Base-by-base conservation (phyloP, 1,284 basidiomycete genomes). In the Coniophora puteana region DNA sequence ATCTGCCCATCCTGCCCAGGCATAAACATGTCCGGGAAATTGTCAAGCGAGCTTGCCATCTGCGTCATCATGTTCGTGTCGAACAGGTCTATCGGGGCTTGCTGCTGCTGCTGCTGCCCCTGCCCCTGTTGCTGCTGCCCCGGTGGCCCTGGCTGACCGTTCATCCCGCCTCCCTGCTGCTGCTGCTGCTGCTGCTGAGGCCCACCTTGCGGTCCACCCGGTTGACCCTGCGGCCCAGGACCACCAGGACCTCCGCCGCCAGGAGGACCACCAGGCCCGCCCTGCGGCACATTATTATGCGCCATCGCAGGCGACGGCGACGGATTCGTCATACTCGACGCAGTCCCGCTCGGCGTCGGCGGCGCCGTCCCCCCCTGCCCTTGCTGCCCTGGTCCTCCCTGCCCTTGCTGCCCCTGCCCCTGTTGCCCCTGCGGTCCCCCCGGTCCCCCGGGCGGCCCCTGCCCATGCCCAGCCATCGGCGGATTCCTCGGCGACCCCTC, bases 401-500 rank as follows among this genome's bases (percentile, higher is more conserved):
- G n/a, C 8, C 23, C 34, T 25, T 13, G 18, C 12, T 17, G 30
- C 13, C 39, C 39, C n/a, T n/a, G n/a, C n/a, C n/a, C n/a, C 21
- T 39, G 37, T 5, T 17, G 26, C 17, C 34, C 22, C 10, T 24
- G 41, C 16, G 41, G 44, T 29, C 38, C 40, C 28, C 43, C 46
- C 16, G 43, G 45, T 14, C n/a, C 12, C 26, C 49, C 49, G 2
- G 55, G 42, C 4, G 52, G 48, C 4, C 47, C 57, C 42, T 53
- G 56, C 41, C 47, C 36, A n/a, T 43, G 43, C 13, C 37, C 36
- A 2, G 57, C 45, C 17, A 57, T 58, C 5, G 43, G 50, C 7
- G 66, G 64, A 44, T 72, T 74, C 33, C 69, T 66, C 11, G 76
- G 75, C 4, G 76, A 76, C 12, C 66, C 65, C 31, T 74, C 69